Evolutionary conservation across 306 rosid genomes (phyloP), one percentile per base, ranked within the genome.

Genomic region (Prosopis cineraria): DNA sequence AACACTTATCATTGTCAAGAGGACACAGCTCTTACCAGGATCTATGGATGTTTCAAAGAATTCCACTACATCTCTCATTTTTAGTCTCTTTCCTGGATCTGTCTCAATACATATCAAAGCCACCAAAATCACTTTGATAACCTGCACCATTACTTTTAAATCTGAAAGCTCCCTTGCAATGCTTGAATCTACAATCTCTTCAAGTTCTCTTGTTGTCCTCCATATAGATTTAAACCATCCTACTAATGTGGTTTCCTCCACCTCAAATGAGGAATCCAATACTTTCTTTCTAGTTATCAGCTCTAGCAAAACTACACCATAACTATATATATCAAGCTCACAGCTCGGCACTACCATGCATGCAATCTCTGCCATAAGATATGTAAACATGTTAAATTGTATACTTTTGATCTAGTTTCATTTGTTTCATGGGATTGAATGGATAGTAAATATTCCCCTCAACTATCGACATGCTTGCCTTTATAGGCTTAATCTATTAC

Each of bases 261-360:
- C 89, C 68, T 13, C 20, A 45, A 84, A 85, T 5, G 81, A 80
- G 6, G 79, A 52, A 75, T 84, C 89, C 68, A 83, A 36, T 25
- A 85, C 90, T 80, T 83, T 83, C 84, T 78, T 89, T 69, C 91
- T 56, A 8, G 30, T 53, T 3, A 55, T 33, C 22, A 63, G 43
- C 44, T 63, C 44, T 3, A 63, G 43, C 69, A 34, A 83, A 31
- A 90, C 88, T 11, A 88, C 86, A 19, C 94, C 94, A 2, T 80
- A 90, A 53, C 90, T 82, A 58, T 80, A 90, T 19, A 82, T 86
- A 40, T 90, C 91, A 14, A 88, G 76, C 41, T 84, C 88, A 70
- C 70, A 70, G 29, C 82, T 79, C 52, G 19, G 77, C n/a, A 25
- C 66, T 33, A 76, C 59, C 48, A 72, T 39, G 59, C 37, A 84